Base-by-base conservation (phyloP, 2,329 filamentous ascomycete genomes). In the Aspergillus ibericus region DNA sequence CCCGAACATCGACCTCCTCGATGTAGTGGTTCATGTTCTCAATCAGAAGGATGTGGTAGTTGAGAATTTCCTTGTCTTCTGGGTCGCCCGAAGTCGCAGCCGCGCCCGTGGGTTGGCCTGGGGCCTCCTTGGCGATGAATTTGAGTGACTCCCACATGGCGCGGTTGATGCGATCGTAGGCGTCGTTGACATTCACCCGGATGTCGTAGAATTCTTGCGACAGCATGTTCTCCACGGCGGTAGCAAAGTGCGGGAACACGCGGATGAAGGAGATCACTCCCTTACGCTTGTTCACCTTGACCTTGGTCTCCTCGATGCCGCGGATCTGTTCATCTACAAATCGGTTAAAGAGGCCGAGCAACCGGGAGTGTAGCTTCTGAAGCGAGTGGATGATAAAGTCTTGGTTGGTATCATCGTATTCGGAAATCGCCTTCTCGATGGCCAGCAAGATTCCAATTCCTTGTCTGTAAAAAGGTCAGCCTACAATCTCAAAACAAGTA, bases 21-120 rank as follows among this genome's bases (percentile, higher is more conserved):
- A 95, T 81, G 77, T 96, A 98, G 76, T 96, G 92, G 71, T 97
- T 96, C 92, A 97, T 97, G 75, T 99, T 99, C 76, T 99, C 93
- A 66, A 99, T 98, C 55, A 98, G 83, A 34, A 98, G 83, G 68
- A 99, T 96, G 75, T 98, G 93, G 78, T 96, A 96, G 78, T 98
- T 98, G 60, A 99, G 84, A 5, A 92, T 91, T 75, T 97, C 93
- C 77, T 99, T 98, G 72, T 98, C 95, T 74, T 98, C 95, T 1
- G 85, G 84, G 67, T 90, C 88, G n/a, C 81, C 80, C 16, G 77
- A 78, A 65, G 79, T 74, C 46, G 78, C 73, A 64, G 81, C 73
- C 61, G 80, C 73, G 58, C 72, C 58, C 76, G 80, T 27, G 79
- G 86, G 71, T 82, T 91, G 73, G 10, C 80, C 73, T 0, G 85